Evolutionary conservation across 1,284 basidiomycete genomes (phyloP), one percentile per base, ranked within the genome.

Genomic region (Cryptococcus hybrid): DNA sequence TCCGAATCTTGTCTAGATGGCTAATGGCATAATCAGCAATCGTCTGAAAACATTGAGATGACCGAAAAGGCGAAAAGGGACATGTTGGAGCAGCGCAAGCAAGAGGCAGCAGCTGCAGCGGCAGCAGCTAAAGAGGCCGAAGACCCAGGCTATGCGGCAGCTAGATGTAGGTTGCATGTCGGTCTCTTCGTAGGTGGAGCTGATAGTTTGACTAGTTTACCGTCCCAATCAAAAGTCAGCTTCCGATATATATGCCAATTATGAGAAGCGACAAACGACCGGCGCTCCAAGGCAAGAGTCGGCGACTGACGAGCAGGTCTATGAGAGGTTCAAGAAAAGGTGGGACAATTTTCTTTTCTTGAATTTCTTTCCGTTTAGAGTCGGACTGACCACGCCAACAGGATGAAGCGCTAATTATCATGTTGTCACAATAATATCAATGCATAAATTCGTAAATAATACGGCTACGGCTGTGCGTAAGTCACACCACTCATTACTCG

Each of bases 31-130:
- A 18, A 7, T 13, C 60, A 96, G 93, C 63, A 83, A 88, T 12
- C 87, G 94, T 18, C 79, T 99, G 58, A 88, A 88, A 98, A 97
- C 73, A 98, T 99, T 49, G 92, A 96, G 72, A 89, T 94, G 57
- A 99, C 95, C 0, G 95, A 98, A 73, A 92, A 90, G 66, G 95
- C 93, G 0, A 97, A 97, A 77, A 83, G 91, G 1, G 81, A 84
- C 13, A 86, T 94, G 38, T 85, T 87, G 2, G 90, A 96, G 60
- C 83, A 85, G 55, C 82, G 86, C 38, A 84, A 85, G 53, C 54
- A 47, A 48, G 40, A 50, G n/a, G 64, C 64, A 18, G 50, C 49
- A 38, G 66, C 60, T 24, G 58, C 58, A 44, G 47, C 52, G 12
- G 43, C 84, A 24, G 52, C 50, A 9, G 79, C 79, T 44, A 83